These are phyloP conservation scores for Pleurotus eryngii DNA, from an alignment of 768 basidiomycete species.

Conservation along the genomic window DNA sequence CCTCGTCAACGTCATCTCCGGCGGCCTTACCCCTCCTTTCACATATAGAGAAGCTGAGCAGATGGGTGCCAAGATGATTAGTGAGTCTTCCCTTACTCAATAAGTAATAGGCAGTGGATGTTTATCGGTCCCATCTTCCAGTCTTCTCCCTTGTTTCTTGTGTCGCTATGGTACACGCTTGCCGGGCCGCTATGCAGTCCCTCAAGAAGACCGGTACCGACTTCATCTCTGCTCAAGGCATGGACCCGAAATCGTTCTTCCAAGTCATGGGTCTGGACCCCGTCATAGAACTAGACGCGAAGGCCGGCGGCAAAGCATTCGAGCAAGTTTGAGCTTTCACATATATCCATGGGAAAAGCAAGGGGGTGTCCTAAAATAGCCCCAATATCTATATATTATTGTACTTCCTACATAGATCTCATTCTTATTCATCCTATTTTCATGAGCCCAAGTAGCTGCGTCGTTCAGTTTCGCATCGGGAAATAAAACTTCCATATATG, in stretches of 20 bases:
- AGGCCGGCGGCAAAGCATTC: constrained; percentile 4
- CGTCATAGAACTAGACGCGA: not conserved
- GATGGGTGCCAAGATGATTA: constrained; percentile 43
- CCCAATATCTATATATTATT: not conserved
- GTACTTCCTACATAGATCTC: constrained; percentile 5
- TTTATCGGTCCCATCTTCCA: constrained; percentile 12
- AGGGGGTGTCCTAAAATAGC: not conserved
- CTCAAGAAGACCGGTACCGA: constrained; percentile 50
- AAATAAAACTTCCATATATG: not conserved
- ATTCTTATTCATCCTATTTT: too few species aligned
- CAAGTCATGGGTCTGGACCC: constrained; percentile 40
- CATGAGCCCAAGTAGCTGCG: too few species aligned
- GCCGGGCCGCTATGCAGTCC: constrained; percentile 44
- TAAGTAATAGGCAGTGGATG: not conserved
- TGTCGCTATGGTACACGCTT: constrained; percentile 44
- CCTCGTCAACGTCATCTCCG: constrained; percentile 48
- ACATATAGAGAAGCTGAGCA: constrained; percentile 42
- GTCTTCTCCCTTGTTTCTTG: constrained; percentile 50
- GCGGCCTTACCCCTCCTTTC: constrained; percentile 49
- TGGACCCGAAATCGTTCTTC: constrained; percentile 52
- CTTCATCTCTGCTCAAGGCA: constrained; percentile 31
- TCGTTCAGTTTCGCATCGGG: not conserved
- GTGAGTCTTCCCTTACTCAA: constrained; percentile 14
- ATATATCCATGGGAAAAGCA: not conserved
- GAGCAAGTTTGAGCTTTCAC: not conserved